Evolutionary conservation across 129 eudicot species (phyloP), one percentile per base, ranked within the genome.

Genomic region (Tagetes erecta): DNA sequence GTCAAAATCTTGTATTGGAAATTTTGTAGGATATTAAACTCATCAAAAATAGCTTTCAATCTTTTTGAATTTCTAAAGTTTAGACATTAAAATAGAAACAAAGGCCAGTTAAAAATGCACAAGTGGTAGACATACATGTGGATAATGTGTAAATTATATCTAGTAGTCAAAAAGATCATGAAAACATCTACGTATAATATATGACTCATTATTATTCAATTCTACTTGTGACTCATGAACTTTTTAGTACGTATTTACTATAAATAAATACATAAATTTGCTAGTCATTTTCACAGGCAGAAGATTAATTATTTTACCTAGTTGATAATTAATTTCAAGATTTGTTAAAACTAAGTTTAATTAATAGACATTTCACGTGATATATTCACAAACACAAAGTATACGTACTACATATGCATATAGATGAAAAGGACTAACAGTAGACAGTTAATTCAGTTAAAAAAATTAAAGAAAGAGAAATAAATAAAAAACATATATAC

Each of bases 401-500:
- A 20, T 20, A 20, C 27, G 27, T 44, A 44, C 8, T 49, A 2
- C 12, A 20, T 51, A 20, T 10, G n/a, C 34, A 40, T 72, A 6
- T 33, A 45, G 12, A 74, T 41, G 42, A 66, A 30, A 65, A 41
- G 8, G 33, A 39, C 12, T 3, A 40, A 66, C 47, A 45, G 5
- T 42, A 37, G 52, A 47, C 71, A 63, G 77, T 71, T 71, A 71
- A 62, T 71, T 78, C 82, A 51, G 82, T 71, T 78, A 70, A 51
- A 44, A 70, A 70, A 51, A 44, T 62, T 6, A 44, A 30, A 13
- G 12, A 13, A 10, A 73, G 6, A 59, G 1, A 39, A 0, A 66
- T 1, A 0, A 20, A 1, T 14, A 68, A 7, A 5, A 0, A 11
- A 60, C 47, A 71, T 33, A 80, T 87, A 75, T 14, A 92, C 98